Percentiles rank a stretch among this genome's conserved stretches.
phyloP scores from a whole-genome alignment of 2,329 filamentous ascomycete genomes.

The Trichoderma sp. region DNA sequence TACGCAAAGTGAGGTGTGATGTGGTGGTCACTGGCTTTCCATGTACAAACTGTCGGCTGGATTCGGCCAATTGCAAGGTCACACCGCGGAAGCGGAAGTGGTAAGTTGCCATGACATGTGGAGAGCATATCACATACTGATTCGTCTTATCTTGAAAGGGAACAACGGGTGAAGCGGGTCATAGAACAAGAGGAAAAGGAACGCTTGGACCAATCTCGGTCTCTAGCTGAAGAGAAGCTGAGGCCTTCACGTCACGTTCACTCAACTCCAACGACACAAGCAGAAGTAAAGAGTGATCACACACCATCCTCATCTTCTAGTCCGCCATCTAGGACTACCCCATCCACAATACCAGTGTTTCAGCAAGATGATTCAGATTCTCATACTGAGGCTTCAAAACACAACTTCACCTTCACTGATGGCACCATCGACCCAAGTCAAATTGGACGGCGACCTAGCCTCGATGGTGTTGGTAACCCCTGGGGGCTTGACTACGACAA shows the following conservation, averaged over 20 bases:
- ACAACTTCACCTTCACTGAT: background rate
- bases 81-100: constrained; percentile 8
- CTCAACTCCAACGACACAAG: background rate
- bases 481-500: background rate
- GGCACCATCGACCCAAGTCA: background rate
- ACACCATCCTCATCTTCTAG: background rate
- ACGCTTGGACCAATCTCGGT: background rate
- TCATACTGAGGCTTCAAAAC: background rate
- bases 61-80: constrained; percentile 18
- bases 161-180: constrained; percentile 13
- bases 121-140: background rate
- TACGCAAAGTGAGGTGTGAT: constrained; percentile 23
- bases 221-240: background rate
- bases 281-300: background rate
- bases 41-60: constrained; percentile 23
- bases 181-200: constrained; percentile 10
- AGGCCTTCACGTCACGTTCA: background rate
- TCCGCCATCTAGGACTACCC: background rate
- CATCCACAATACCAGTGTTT: background rate
- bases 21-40: constrained; percentile 20
- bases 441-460: background rate
- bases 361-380: background rate
- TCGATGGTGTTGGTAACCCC: background rate
- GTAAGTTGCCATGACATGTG: background rate
- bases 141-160: background rate